A percentile compares a stretch with the other conserved stretches of the same genome.
phyloP scores from a whole-genome alignment of 164 flowering plant species.

The Warburgia ugandensis region DNA sequence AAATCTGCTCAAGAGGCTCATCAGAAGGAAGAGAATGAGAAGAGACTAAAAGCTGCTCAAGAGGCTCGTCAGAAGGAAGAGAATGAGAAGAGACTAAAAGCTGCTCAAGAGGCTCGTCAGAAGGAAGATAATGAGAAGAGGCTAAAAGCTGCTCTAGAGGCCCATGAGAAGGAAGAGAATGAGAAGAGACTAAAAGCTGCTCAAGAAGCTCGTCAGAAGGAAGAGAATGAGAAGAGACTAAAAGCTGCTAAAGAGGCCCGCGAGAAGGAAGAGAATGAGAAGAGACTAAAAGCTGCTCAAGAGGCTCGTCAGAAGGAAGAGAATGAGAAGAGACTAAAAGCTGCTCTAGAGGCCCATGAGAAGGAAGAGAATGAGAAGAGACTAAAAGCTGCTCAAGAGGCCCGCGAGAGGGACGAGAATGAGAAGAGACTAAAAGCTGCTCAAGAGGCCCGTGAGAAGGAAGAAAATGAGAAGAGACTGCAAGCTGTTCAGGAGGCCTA shows the following conservation, averaged over 20 bases:
- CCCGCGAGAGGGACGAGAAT: slow-evolving; percentile 10
- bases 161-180: no score
- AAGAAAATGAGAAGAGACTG: slow-evolving; percentile 1
- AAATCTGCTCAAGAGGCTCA: slow-evolving; percentile 7
- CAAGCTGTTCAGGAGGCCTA: slow-evolving; percentile 9
- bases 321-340: slow-evolving; percentile 15
- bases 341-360: slow-evolving; percentile 12
- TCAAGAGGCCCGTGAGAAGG: slow-evolving; percentile 8
- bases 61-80: no score
- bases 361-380: slow-evolving; percentile 13
- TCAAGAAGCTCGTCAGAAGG: no score
- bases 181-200: no score
- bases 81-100: slow-evolving; percentile 10
- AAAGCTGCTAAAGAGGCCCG: no score
- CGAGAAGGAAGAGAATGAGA: no score
- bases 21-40: slow-evolving; percentile 2
- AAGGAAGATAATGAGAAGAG: not conserved
- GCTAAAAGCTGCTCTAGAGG: slow-evolving; percentile 13
- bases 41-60: no score
- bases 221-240: no score
- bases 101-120: slow-evolving; percentile 7
- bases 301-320: slow-evolving; percentile 21
- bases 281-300: no score
- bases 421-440: slow-evolving; percentile 9
- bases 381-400: slow-evolving; percentile 9